Percentiles rank a stretch among this genome's conserved stretches.
These are phyloP conservation scores for Trifolium fragiferum DNA, from an alignment of 306 rosid species.

Conservation along the genomic window DNA sequence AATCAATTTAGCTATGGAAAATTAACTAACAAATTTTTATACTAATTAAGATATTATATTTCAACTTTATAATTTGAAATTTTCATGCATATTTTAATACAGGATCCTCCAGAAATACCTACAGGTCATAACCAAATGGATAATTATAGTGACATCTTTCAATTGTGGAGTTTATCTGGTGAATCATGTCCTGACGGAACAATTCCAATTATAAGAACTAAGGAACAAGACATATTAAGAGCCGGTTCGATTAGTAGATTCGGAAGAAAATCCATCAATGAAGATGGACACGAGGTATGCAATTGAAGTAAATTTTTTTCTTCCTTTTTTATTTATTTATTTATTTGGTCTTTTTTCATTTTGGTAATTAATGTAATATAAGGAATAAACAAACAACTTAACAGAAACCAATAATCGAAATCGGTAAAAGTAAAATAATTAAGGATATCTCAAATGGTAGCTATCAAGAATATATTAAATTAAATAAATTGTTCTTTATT, in stretches of 20 bases:
- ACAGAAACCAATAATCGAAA: too few species aligned
- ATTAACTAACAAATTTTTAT: not conserved
- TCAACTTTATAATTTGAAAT: not conserved
- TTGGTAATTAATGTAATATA: not conserved
- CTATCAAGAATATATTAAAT: too few species aligned
- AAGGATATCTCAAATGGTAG: too few species aligned
- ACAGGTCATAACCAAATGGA: not conserved
- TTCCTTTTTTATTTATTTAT: not conserved
- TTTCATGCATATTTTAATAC: not conserved
- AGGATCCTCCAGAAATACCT: not conserved
- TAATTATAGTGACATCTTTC: not conserved
- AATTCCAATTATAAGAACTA: slow-evolving; percentile 54
- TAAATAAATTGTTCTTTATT: too few species aligned
- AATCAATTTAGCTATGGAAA: not conserved
- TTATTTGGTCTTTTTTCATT: not conserved
- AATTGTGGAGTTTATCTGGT: slow-evolving; percentile 70
- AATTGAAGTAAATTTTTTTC: not conserved
- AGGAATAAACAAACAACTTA: not conserved
- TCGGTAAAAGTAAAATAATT: too few species aligned
- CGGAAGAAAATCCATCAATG: slow-evolving; percentile 55
- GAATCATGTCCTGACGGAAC: slow-evolving; percentile 84
- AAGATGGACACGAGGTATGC: slow-evolving; percentile 73
- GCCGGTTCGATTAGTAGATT: slow-evolving; percentile 35
- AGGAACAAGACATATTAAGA: slow-evolving; percentile 49
- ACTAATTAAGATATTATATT: not conserved